Evolutionary conservation across 2,329 filamentous ascomycete genomes (phyloP), one percentile per base, ranked within the genome.

Genomic region (Ophiobolus disseminans): DNA sequence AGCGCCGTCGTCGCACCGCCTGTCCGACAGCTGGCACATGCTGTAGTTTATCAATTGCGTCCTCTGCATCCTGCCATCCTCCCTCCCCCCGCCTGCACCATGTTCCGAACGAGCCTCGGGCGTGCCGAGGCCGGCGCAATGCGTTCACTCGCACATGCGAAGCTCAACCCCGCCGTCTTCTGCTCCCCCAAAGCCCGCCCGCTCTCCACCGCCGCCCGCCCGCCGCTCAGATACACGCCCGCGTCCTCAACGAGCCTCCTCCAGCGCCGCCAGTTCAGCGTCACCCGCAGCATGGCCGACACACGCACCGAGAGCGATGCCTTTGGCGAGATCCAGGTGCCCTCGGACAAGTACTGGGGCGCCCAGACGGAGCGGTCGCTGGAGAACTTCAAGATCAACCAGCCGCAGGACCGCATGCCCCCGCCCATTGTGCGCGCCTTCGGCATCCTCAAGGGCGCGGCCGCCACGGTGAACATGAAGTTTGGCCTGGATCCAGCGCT

Each of bases 301-400:
- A 88, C 86, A 60, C 86, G 94, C 77, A 90, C 88, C 69, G 94
- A 99, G 80, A 94, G 86, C 77, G 94, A 99, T 82, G 94, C 94
- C 77, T 97, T 97, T 81, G 94, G 94, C 78, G 91, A 96, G 80
- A 85, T 99, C 75, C 86, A 96, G 81, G 92, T 97, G 64, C 84
- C 89, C 32, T 83, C 83, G 59, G 91, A 96, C 85, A 93, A 89
- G 81, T 99, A 99, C 84, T 99, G 94, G 93, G 94, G 94, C 72
- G 93, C 93, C 53, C 93, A 97, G 83, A 97, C 93, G 45, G 89
- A 97, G 83, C 88, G 93, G 62, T 97, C 93, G 42, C 84, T 97
- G 74, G 88, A 89, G 76, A 99, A 99, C 82, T 99, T 99, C 84
- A 89, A 88, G 76, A 97, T 99, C 86, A 97, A 97, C 80, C 94